Conservation (phyloP, 2,329 filamentous ascomycete species). For the Microthyrium microscopicum region DNA sequence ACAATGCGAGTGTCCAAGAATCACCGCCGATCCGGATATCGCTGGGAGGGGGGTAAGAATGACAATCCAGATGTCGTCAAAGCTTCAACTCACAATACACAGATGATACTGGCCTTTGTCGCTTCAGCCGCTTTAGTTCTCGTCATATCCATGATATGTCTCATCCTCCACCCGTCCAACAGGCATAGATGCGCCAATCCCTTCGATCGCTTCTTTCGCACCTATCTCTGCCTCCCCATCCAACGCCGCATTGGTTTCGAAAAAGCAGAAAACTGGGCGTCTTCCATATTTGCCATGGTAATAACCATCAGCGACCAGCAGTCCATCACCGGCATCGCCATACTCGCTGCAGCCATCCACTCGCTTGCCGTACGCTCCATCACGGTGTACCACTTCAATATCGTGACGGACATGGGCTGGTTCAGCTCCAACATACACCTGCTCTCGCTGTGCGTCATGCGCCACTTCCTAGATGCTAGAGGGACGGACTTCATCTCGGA, state of each 20-base stretch:
- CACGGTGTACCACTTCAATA: conserved; percentile 14
- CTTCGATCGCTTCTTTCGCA: background rate
- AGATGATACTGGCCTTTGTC: conserved; percentile 6
- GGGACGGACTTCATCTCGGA: background rate
- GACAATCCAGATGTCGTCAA: background rate
- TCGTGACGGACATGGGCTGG: conserved; percentile 16
- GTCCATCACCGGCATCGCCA: conserved; percentile 15
- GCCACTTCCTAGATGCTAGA: conserved; percentile 6
- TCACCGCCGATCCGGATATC: conserved; percentile 5
- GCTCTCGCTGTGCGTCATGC: conserved; percentile 12
- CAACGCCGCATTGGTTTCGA: background rate
- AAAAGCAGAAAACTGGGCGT: background rate
- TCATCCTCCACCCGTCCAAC: background rate
- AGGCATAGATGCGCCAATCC: background rate
- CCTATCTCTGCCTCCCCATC: background rate
- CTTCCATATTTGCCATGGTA: conserved; percentile 8
- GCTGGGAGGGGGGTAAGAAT: conserved; percentile 5
- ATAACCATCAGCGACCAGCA: conserved; percentile 16
- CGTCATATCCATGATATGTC: background rate
- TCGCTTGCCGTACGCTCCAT: conserved; percentile 10
- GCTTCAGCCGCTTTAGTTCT: conserved; percentile 2
- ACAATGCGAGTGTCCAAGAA: background rate
- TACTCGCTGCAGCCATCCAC: conserved; percentile 13
- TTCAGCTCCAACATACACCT: conserved; percentile 15
- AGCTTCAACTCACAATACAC: background rate